Percentiles rank a stretch among this genome's conserved stretches.
Conservation (phyloP, 1,284 basidiomycete genomes). For the Trametes polyzona region DNA sequence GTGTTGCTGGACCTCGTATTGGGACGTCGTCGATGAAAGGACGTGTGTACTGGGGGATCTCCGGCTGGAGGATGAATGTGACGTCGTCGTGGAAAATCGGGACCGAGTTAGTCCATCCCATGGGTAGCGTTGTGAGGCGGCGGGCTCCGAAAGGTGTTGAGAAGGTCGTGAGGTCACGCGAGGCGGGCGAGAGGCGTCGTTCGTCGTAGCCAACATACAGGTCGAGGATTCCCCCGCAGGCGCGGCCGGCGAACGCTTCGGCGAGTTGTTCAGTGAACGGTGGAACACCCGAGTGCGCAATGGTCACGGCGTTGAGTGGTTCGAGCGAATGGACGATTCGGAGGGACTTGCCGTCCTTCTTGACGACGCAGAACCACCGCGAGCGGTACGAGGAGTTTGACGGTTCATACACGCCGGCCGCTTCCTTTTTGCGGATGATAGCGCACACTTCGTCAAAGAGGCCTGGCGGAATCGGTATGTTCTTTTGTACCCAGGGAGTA, state of each 20-base stretch:
- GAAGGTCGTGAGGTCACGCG: constrained; percentile 31
- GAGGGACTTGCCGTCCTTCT: constrained; percentile 41
- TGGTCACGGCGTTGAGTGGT: constrained; percentile 37
- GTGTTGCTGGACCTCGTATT: constrained; percentile 7
- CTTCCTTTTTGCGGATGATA: constrained; percentile 38
- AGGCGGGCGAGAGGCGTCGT: constrained; percentile 24
- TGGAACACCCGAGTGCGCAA: constrained; percentile 34
- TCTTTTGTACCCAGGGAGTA: constrained; percentile 39
- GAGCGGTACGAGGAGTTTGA: constrained; percentile 44
- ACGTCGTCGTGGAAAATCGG: constrained; percentile 40
- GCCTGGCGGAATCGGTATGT: constrained; percentile 45
- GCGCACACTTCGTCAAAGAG: constrained; percentile 38
- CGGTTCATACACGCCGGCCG: constrained; percentile 37
- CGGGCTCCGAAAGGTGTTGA: constrained; percentile 24
- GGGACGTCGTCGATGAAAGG: constrained; percentile 2
- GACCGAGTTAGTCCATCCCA: constrained; percentile 44
- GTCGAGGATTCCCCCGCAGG: constrained; percentile 29
- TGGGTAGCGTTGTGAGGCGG: constrained; percentile 33
- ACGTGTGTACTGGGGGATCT: constrained; percentile 30
- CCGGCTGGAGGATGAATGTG: neutral
- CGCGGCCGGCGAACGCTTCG: constrained; percentile 25
- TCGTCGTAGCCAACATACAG: constrained; percentile 30
- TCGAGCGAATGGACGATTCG: constrained; percentile 37
- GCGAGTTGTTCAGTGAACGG: constrained; percentile 34
- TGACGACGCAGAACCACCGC: constrained; percentile 43